Evolutionary conservation across 306 rosid genomes (phyloP).

Genomic region (Lablab purpureus): DNA sequence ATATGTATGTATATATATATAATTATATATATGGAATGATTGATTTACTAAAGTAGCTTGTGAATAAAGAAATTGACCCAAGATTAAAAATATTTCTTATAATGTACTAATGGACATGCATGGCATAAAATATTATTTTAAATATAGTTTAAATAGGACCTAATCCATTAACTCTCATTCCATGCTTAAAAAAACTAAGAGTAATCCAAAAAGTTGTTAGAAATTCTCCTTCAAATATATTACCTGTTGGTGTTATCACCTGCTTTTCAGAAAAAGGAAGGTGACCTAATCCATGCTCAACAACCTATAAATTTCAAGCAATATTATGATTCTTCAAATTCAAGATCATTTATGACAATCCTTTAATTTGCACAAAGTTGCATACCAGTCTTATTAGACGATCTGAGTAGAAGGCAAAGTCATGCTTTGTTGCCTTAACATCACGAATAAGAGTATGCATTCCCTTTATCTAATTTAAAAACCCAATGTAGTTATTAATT

Average conservation of each 20-base stretch:
- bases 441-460: slow-evolving; percentile 96
- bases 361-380: slow-evolving; percentile 10
- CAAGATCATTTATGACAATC: background rate
- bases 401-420: slow-evolving; percentile 83
- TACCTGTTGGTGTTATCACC: slow-evolving; percentile 89
- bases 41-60: background rate
- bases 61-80: background rate
- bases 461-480: slow-evolving; percentile 65
- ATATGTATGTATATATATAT: too few species aligned
- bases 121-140: too few species aligned
- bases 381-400: slow-evolving; percentile 82
- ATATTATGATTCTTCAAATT: slow-evolving; percentile 25
- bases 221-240: too few species aligned
- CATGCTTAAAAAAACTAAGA: too few species aligned
- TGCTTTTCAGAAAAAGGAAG: slow-evolving; percentile 90
- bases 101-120: background rate
- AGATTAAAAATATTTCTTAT: background rate
- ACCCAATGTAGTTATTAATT: background rate
- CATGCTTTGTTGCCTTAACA: slow-evolving; percentile 77
- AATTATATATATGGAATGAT: background rate
- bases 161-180: too few species aligned
- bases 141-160: background rate
- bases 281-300: slow-evolving; percentile 92
- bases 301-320: slow-evolving; percentile 65
- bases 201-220: too few species aligned